These are phyloP conservation scores for Euphorbia lathyris DNA, from an alignment of 345 rosid genomes.

Conservation along the genomic window DNA sequence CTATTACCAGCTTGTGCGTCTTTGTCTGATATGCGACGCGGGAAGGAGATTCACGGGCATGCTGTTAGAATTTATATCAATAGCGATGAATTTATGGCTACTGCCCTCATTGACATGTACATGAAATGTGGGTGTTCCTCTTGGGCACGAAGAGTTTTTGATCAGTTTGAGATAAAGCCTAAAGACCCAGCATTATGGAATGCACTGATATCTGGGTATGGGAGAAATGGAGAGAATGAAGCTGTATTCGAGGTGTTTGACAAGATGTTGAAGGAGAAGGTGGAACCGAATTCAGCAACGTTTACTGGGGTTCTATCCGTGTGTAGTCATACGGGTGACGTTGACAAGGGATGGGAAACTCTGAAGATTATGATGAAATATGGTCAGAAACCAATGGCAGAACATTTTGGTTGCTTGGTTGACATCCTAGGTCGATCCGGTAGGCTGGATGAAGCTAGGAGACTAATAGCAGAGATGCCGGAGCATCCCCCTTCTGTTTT, in stretches of 20 bases:
- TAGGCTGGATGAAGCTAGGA: conserved; percentile 50
- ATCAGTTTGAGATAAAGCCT: conserved; percentile 44
- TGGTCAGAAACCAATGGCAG: conserved; percentile 40
- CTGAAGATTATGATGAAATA: conserved; percentile 42
- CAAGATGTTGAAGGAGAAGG: conserved; percentile 36
- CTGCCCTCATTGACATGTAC: conserved; percentile 56
- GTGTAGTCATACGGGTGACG: conserved; percentile 56
- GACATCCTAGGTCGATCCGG: conserved; percentile 61
- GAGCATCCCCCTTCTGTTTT: conserved; percentile 48
- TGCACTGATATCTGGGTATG: conserved; percentile 72
- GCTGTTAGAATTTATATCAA: conserved; percentile 34
- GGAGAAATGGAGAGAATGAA: conserved; percentile 55
- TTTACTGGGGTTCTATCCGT: conserved; percentile 44
- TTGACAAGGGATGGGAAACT: conserved; percentile 40
- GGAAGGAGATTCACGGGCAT: conserved; percentile 60
- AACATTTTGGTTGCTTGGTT: conserved; percentile 52
- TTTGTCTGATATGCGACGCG: conserved; percentile 39
- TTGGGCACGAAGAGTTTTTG: conserved; percentile 42
- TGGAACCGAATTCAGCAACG: conserved; percentile 52
- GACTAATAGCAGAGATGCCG: conserved; percentile 38
- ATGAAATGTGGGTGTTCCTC: conserved; percentile 55
- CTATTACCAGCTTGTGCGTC: conserved; percentile 60
- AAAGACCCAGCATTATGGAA: conserved; percentile 70
- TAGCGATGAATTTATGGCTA: conserved; percentile 40
- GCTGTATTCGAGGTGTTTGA: conserved; percentile 49